These are phyloP conservation scores for Oryza punctata DNA, from an alignment of 176 grass and related monocot species.

Conservation along the genomic window DNA sequence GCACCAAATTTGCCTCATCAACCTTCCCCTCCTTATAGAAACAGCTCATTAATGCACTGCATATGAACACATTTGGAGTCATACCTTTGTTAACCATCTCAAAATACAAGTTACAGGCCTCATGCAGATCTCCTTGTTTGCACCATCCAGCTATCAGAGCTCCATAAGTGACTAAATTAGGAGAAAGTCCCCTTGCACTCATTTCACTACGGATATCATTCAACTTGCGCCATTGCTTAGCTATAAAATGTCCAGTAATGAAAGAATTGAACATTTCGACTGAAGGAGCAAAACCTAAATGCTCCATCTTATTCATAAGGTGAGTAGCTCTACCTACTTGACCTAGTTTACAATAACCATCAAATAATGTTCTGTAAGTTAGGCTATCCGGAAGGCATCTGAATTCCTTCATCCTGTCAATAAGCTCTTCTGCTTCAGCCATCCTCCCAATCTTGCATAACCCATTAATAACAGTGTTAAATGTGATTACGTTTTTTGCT, in stretches of 20 bases:
- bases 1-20: conserved; percentile 87
- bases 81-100: conserved; percentile 79
- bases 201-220: conserved; percentile 60
- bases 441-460: conserved; percentile 76
- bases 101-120: conserved; percentile 67
- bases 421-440: conserved; percentile 61
- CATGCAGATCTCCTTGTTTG: conserved; percentile 73
- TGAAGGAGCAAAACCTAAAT: conserved; percentile 64
- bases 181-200: conserved; percentile 55
- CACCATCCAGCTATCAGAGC: conserved; percentile 84
- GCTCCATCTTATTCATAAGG: conserved; percentile 65
- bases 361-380: conserved; percentile 80
- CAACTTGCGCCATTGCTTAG: conserved; percentile 50
- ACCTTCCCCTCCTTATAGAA: conserved; percentile 83
- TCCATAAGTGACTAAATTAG: conserved; percentile 84
- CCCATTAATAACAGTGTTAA: conserved; percentile 77
- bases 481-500: conserved; percentile 54
- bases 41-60: conserved; percentile 64
- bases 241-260: conserved; percentile 71
- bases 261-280: conserved; percentile 95
- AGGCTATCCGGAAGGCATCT: conserved; percentile 64
- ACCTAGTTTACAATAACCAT: conserved; percentile 85
- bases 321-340: conserved; percentile 54
- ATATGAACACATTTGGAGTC: conserved; percentile 74
- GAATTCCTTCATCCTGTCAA: conserved; percentile 64